These are phyloP conservation scores for Raffaelea deltoideospora DNA, from an alignment of 2,329 filamentous ascomycete species.

Conservation along the genomic window DNA sequence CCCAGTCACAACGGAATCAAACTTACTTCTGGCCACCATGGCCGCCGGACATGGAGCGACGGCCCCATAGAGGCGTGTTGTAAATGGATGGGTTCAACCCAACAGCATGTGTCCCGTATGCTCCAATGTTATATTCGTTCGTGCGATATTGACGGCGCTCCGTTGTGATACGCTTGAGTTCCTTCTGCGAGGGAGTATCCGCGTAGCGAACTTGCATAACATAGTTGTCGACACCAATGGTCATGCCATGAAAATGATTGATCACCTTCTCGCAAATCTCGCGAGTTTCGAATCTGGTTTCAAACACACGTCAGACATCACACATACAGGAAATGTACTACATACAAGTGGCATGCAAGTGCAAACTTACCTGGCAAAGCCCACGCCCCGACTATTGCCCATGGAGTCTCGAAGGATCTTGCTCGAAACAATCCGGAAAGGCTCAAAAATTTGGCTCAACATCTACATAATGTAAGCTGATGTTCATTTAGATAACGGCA, in stretches of 20 bases:
- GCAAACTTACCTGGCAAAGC: constrained; percentile 70
- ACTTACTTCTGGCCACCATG: constrained; percentile 11
- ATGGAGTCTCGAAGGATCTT: constrained; percentile 87
- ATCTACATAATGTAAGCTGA: constrained; percentile 34
- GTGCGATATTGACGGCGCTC: constrained; percentile 91
- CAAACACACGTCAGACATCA: too few species aligned
- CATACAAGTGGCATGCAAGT: neutral
- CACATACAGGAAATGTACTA: constrained; percentile 9
- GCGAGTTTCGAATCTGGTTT: constrained; percentile 65
- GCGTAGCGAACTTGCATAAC: constrained; percentile 91
- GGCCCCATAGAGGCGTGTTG: constrained; percentile 22
- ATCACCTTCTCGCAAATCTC: constrained; percentile 87
- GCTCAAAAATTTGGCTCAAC: constrained; percentile 62
- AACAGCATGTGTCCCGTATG: constrained; percentile 48
- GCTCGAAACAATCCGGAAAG: constrained; percentile 76
- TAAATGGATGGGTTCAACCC: constrained; percentile 37
- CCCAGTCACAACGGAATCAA: neutral
- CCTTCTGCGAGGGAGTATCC: constrained; percentile 91
- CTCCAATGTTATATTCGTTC: constrained; percentile 77
- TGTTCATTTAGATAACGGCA: too few species aligned
- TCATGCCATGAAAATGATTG: constrained; percentile 65
- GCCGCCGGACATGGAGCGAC: constrained; percentile 13
- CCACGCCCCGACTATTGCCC: constrained; percentile 89
- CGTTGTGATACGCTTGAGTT: constrained; percentile 89
- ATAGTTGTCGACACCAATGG: constrained; percentile 62